Evolutionary conservation across 441 rosid species (phyloP).

Genomic region (Syzygium malaccense): DNA sequence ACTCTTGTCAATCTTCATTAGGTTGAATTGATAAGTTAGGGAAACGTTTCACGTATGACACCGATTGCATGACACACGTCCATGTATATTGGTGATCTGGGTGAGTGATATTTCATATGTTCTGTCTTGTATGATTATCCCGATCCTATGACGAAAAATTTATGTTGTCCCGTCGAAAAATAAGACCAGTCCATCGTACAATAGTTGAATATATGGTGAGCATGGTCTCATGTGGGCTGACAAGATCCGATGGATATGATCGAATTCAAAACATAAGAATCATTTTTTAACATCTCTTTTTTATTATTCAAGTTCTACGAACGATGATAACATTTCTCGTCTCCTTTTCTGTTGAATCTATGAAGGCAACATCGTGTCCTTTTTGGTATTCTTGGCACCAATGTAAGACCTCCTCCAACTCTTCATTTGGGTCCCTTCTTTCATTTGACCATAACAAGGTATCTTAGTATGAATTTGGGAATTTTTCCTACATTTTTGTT

Average conservation of each 20-base stretch:
- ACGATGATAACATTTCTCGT: not conserved
- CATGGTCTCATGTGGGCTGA: not conserved
- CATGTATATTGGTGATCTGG: not conserved
- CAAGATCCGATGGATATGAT: not conserved
- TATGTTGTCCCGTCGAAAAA: not conserved
- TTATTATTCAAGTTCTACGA: not conserved
- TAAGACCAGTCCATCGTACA: not conserved
- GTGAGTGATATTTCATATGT: not conserved
- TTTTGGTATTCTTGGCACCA: constrained; percentile 71
- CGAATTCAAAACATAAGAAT: not conserved
- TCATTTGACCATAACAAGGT: not conserved
- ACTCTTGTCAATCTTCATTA: not conserved
- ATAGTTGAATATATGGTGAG: not conserved
- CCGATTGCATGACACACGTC: not conserved
- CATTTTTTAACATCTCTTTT: not conserved
- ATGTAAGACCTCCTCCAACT: constrained; percentile 30
- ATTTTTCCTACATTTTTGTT: not conserved
- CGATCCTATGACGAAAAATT: not conserved
- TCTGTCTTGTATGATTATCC: not conserved
- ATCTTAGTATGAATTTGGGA: not conserved
- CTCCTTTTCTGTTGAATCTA: not conserved
- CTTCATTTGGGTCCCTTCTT: not conserved
- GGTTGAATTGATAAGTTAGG: not conserved
- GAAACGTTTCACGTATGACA: not conserved
- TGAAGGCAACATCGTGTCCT: constrained; percentile 50